These are phyloP conservation scores for Rosellinia necatrix DNA, from an alignment of 2,329 filamentous ascomycete species.

Conservation along the genomic window DNA sequence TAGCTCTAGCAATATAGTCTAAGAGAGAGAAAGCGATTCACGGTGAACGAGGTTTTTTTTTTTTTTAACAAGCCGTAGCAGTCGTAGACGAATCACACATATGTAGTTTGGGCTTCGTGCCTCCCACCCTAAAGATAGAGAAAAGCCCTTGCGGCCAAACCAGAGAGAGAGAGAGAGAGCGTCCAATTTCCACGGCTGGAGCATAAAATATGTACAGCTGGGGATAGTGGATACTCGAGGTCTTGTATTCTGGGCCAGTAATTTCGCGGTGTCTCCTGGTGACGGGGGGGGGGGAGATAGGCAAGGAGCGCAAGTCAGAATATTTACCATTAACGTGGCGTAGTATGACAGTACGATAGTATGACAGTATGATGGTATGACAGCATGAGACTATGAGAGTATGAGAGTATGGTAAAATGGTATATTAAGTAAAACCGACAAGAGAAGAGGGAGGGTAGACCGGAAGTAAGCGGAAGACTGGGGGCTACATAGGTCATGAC, in stretches of 20 bases:
- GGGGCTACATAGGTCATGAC: slow-evolving; percentile 26
- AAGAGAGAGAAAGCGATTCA: neutral
- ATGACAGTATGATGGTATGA: no score
- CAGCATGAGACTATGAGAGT: slow-evolving; percentile 2
- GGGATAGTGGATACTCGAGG: neutral
- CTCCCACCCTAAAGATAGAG: neutral
- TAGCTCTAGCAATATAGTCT: neutral
- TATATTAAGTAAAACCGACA: no score
- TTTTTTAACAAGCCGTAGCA: neutral
- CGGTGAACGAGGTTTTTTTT: neutral
- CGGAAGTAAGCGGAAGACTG: slow-evolving; percentile 29
- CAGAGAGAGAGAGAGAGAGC: neutral
- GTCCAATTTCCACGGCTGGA: no score
- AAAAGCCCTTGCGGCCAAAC: neutral
- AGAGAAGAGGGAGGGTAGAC: slow-evolving; percentile 22
- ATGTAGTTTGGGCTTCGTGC: neutral
- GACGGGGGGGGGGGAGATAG: neutral
- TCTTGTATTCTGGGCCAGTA: neutral
- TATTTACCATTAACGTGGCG: neutral
- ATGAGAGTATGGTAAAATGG: neutral
- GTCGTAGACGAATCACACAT: neutral
- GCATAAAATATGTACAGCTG: neutral
- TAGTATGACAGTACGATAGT: neutral
- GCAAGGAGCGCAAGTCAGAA: neutral
- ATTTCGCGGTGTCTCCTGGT: neutral